Evolutionary conservation across 768 basidiomycete genomes (phyloP).

Genomic region (Inosperma sp.): DNA sequence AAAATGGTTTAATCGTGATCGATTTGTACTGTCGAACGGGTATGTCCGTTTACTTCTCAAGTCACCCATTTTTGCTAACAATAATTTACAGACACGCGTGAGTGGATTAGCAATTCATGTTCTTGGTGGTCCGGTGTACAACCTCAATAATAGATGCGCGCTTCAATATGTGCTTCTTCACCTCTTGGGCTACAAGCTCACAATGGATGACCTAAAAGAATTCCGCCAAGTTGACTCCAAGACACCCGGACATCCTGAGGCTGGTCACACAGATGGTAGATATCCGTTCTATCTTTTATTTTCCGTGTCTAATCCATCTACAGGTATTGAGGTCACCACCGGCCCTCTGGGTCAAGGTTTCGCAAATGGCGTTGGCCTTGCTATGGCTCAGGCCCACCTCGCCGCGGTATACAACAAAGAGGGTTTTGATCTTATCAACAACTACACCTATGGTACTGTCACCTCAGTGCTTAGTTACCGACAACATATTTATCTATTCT

Average conservation of each 20-base stretch:
- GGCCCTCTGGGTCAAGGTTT: constrained; percentile 96
- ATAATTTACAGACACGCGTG: constrained; percentile 62
- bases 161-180: constrained; percentile 92
- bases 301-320: constrained; percentile 32
- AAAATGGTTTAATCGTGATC: constrained; percentile 94
- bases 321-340: constrained; percentile 78
- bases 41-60: constrained; percentile 34
- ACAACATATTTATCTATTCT: constrained; percentile 8
- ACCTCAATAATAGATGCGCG: constrained; percentile 59
- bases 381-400: constrained; percentile 89
- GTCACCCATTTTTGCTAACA: constrained; percentile 2
- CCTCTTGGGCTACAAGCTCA: constrained; percentile 86
- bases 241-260: constrained; percentile 93
- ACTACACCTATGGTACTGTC: constrained; percentile 77
- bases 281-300: constrained; percentile 5
- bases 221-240: constrained; percentile 90
- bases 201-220: constrained; percentile 85
- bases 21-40: constrained; percentile 96
- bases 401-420: constrained; percentile 89
- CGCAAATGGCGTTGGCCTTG: constrained; percentile 88
- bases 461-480: constrained; percentile 3
- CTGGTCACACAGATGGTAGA: constrained; percentile 46
- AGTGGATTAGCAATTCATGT: constrained; percentile 26
- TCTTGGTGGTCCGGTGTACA: constrained; percentile 4
- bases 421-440: constrained; percentile 74